Conservation (phyloP, 768 basidiomycete species). For the Tulasnella sp. region DNA sequence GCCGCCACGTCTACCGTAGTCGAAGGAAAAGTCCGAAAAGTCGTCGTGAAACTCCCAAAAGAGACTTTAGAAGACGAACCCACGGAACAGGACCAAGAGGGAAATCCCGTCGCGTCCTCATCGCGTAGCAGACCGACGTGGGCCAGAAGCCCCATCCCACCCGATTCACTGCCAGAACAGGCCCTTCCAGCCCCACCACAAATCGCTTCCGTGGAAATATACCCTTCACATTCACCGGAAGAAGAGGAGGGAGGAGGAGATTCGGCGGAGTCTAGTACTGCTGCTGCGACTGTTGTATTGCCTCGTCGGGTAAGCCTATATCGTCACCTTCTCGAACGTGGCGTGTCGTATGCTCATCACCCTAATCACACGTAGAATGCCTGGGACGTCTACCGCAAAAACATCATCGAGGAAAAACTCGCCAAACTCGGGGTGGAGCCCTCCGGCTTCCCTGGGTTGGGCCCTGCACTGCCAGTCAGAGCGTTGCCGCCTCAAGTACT, state of each 20-base stretch:
- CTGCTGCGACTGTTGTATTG: slow-evolving; percentile 58
- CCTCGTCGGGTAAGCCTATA: slow-evolving; percentile 58
- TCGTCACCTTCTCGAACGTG: slow-evolving; percentile 11
- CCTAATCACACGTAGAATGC: slow-evolving; percentile 42
- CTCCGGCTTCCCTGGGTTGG: slow-evolving; percentile 21
- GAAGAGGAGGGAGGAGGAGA: not conserved
- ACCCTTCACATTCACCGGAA: slow-evolving; percentile 47
- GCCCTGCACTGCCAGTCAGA: slow-evolving; percentile 34
- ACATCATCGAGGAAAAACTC: slow-evolving; percentile 71
- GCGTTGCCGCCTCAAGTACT: slow-evolving; percentile 51
- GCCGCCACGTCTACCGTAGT: slow-evolving; percentile 28
- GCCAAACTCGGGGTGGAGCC: slow-evolving; percentile 73
- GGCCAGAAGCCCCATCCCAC: slow-evolving; percentile 40
- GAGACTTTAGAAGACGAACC: slow-evolving; percentile 40
- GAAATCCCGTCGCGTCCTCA: slow-evolving; percentile 29
- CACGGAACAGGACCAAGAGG: slow-evolving; percentile 30
- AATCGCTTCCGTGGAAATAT: slow-evolving; percentile 43
- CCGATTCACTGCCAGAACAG: slow-evolving; percentile 3
- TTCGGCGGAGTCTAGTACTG: slow-evolving; percentile 32
- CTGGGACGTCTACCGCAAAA: slow-evolving; percentile 66
- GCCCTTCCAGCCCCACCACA: slow-evolving; percentile 28
- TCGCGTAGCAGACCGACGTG: slow-evolving; percentile 40
- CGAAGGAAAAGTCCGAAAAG: slow-evolving; percentile 52
- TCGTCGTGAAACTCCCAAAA: slow-evolving; percentile 62
- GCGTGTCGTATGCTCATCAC: slow-evolving; percentile 22